phyloP scores from a whole-genome alignment of 306 rosid genomes.

The Oxytropis ochrocephala region DNA sequence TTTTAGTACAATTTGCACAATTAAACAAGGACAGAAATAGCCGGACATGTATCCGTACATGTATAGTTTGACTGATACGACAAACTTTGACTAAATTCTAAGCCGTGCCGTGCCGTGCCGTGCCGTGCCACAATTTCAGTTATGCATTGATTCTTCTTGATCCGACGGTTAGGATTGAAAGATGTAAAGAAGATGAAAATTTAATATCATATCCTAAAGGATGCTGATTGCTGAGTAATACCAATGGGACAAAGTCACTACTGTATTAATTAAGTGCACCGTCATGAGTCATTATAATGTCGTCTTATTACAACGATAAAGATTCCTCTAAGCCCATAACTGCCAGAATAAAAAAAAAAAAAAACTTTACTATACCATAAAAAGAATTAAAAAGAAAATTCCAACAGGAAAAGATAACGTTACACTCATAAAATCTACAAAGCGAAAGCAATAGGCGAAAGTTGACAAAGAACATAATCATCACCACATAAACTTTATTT shows the following conservation, averaged over 20 bases:
- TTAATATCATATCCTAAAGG: background rate
- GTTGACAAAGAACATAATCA: background rate
- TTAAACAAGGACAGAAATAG: background rate
- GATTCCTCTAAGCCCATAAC: background rate
- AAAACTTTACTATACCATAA: background rate
- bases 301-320: background rate
- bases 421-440: background rate
- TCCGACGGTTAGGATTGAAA: background rate
- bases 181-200: background rate
- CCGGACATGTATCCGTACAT: constrained; percentile 16
- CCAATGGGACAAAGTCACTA: background rate
- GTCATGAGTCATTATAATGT: background rate
- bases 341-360: background rate
- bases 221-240: background rate
- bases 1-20: too few relatives aligned
- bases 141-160: background rate
- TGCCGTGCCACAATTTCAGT: background rate
- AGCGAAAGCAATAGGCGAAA: background rate
- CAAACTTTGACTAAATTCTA: background rate
- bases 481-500: background rate
- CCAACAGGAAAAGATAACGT: background rate
- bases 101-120: constrained; percentile 1
- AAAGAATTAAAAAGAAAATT: background rate
- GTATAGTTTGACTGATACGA: background rate
- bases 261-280: background rate